Evolutionary conservation across 148 eudicot genomes (phyloP), one percentile per base, ranked within the genome.

Genomic region (Camellia lanceoleosa): DNA sequence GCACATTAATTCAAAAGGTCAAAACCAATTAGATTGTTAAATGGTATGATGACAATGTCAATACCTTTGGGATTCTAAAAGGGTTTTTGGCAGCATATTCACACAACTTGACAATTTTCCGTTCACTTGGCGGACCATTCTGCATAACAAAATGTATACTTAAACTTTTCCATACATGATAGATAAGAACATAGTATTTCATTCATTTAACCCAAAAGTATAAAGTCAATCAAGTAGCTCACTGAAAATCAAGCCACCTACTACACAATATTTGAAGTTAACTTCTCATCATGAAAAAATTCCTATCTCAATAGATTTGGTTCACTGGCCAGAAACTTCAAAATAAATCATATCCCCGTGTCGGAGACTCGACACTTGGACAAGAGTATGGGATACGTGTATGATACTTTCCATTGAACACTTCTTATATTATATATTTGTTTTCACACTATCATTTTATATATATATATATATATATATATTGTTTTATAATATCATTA

Each of bases 81-180:
- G 98, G 98, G 83, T 95, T 95, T 86, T 91, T 95, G 38, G 92
- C 90, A 62, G 98, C 98, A 90, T 95, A 95, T 90, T 95, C 98
- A 81, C 97, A 95, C 67, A 95, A 84, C 88, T 95, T 95, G 47
- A 83, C 88, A 79, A 93, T 87, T 83, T 90, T 95, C 67, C 98
- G 86, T 23, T 95, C 98, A 77, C 79, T 93, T 70, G 87, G 79
- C 67, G 87, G 89, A 18, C 79, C 91, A 78, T 87, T 93, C 98
- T 95, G 88, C 84, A 89, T 49, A 74, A 70, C 71, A 14, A 74
- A 51, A 65, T 76, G 16, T 11, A 14, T 54, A 52, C 10, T 73
- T 41, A 66, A 70, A 62, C 58, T 60, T 58, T n/a, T 78, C 23
- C 15, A 49, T 80, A 62, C 69, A 23, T 2, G 62, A 67, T 41